phyloP scores from a whole-genome alignment of 129 eudicot species.

The Flaveria sonorensis region DNA sequence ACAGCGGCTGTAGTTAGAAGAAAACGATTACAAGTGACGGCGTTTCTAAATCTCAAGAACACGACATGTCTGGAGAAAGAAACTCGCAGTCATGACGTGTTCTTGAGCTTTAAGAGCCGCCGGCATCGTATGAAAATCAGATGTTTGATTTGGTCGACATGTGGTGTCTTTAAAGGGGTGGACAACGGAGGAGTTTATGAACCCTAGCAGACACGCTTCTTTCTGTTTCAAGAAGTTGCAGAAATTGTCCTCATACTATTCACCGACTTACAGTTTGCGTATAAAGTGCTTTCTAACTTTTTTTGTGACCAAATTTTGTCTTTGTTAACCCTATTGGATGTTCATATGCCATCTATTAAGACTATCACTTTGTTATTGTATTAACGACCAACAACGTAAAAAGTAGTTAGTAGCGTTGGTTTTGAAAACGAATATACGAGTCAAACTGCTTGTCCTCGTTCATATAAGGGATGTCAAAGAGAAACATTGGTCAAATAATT shows the following conservation, averaged over 20 bases:
- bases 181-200: background rate
- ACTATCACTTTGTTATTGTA: too few relatives aligned
- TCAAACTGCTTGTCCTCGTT: too few relatives aligned
- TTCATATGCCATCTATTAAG: too few relatives aligned
- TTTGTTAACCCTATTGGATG: too few relatives aligned
- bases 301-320: background rate
- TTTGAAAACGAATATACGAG: too few relatives aligned
- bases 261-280: background rate
- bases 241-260: background rate
- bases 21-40: conserved; percentile 14
- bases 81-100: conserved; percentile 16
- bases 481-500: too few relatives aligned
- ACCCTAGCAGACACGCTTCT: conserved; percentile 1
- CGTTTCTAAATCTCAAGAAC: conserved; percentile 19
- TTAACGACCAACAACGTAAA: too few relatives aligned
- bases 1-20: background rate
- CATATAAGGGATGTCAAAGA: too few relatives aligned
- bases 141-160: background rate
- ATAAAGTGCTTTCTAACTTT: background rate
- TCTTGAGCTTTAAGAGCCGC: conserved; percentile 29
- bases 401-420: too few relatives aligned
- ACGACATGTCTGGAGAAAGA: background rate
- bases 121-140: background rate
- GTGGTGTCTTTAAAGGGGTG: background rate
- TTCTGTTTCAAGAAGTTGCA: background rate